Base-by-base conservation (phyloP, 495 filamentous ascomycete genomes). In the Achaetomiella virescens region DNA sequence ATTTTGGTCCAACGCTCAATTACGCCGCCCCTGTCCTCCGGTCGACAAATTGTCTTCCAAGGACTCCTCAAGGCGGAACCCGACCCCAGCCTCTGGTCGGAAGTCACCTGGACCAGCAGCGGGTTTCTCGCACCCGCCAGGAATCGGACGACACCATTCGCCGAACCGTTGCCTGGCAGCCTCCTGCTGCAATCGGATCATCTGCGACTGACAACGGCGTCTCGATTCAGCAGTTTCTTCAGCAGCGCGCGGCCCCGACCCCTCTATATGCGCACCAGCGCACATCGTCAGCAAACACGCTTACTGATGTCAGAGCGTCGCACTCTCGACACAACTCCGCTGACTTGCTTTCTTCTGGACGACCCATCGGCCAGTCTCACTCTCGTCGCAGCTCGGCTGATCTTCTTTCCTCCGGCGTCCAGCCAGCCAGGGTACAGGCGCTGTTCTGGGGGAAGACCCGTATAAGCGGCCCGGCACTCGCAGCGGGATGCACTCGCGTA, bases 1-100 rank as follows among this genome's bases (percentile, higher is more conserved):
- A 97, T 64, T 97, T 97, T 67, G 92, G 92, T 0, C 89, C 83
- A 17, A 97, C 92, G 0, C 75, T 85, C 52, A 85, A 87, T 62
- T 87, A 87, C 45, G 78, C 73, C 11, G 61, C 70, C 6, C 61
- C 63, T 7, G 10, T 52, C n/a, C 53, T 55, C 5, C 54, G 0
- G 29, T 11, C 8, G 58, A 62, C 17, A 50, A 52, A 5, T 55
- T 66, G 12, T 57, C 62, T 6, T 44, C 54, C 8, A 65, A 67
- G 44, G 58, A 60, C 22, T 51, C 64, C 2, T 12, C 48, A 29
- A 38, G 43, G 9, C 44, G 59, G 54, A 41, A 56, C 62, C 74
- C 60, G 61, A 71, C 69, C 53, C 67, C 69, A 52, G 57, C 59
- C 72, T 62, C 64, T 68, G 65, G 67, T 66, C 70, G 74, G 63